Evolutionary conservation across 768 basidiomycete genomes (phyloP).

Genomic region (Pleurotus tuber-regium): DNA sequence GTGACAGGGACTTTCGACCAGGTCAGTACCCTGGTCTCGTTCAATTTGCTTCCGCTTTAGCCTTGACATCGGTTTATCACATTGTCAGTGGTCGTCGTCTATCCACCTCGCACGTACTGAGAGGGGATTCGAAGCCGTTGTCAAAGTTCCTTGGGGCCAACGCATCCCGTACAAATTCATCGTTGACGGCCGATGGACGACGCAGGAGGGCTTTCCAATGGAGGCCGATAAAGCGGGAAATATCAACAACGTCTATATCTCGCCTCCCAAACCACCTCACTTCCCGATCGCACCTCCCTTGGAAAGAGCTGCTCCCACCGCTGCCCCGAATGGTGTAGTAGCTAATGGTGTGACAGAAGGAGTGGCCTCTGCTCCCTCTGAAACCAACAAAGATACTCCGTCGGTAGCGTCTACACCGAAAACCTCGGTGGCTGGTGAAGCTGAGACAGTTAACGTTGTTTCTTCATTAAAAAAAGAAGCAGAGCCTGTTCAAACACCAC

Average conservation of each 20-base stretch:
- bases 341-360: slow-evolving; percentile 2
- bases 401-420: background rate
- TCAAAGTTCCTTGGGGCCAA: slow-evolving; percentile 57
- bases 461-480: too few relatives aligned
- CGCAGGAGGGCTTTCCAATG: slow-evolving; percentile 51
- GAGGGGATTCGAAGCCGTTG: slow-evolving; percentile 52
- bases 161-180: slow-evolving; percentile 77
- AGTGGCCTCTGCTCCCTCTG: background rate
- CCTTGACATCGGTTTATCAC: background rate
- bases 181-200: slow-evolving; percentile 70
- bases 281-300: slow-evolving; percentile 5
- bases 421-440: background rate
- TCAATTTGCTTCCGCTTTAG: slow-evolving; percentile 12
- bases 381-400: background rate
- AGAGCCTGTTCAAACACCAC: background rate
- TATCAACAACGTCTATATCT: slow-evolving; percentile 63
- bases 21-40: slow-evolving; percentile 47
- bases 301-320: slow-evolving; percentile 1
- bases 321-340: background rate
- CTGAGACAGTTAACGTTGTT: background rate
- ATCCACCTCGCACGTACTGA: slow-evolving; percentile 50
- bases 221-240: slow-evolving; percentile 64
- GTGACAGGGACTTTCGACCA: slow-evolving; percentile 80
- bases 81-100: slow-evolving; percentile 58
- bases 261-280: slow-evolving; percentile 48